Percentiles rank a stretch among this genome's conserved stretches.
Evolutionary conservation across 441 rosid species (phyloP).

Genomic region (Isatis lusitanica): DNA sequence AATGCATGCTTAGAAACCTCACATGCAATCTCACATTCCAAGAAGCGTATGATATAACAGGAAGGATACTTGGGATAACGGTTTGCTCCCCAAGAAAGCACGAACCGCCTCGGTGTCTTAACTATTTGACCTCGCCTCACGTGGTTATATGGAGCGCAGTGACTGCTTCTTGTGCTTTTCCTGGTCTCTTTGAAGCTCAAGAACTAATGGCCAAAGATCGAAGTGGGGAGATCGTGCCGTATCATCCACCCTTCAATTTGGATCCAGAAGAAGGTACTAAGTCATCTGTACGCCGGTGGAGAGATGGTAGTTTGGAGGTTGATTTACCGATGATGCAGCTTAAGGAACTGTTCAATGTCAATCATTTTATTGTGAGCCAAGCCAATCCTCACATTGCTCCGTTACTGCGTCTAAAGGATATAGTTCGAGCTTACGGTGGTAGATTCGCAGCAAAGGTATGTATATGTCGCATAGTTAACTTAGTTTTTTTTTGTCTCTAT

Average conservation of each 20-base stretch:
- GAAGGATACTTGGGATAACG: slow-evolving; percentile 86
- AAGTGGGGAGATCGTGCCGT: slow-evolving; percentile 91
- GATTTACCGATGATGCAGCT: slow-evolving; percentile 98
- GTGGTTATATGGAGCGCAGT: slow-evolving; percentile 99
- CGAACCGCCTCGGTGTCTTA: slow-evolving; percentile 97
- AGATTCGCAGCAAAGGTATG: slow-evolving; percentile 94
- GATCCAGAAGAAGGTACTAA: slow-evolving; percentile 71
- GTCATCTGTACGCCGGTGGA: slow-evolving; percentile 77
- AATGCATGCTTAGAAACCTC: slow-evolving; percentile 79
- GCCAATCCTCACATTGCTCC: slow-evolving; percentile 98
- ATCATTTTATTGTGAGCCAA: slow-evolving; percentile 94
- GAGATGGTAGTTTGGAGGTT: slow-evolving; percentile 97
- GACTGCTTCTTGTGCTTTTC: slow-evolving; percentile 95
- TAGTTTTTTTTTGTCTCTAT: slow-evolving; percentile 4
- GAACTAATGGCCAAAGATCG: slow-evolving; percentile 96
- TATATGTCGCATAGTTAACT: background rate
- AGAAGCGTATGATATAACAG: slow-evolving; percentile 96
- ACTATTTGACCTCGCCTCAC: slow-evolving; percentile 94
- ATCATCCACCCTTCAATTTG: slow-evolving; percentile 91
- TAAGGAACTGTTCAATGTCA: slow-evolving; percentile 94
- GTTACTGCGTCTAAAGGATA: slow-evolving; percentile 71
- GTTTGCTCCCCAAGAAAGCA: slow-evolving; percentile 98
- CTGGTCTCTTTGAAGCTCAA: slow-evolving; percentile 97
- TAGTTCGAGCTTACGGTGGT: slow-evolving; percentile 88
- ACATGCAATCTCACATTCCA: slow-evolving; percentile 95